These are phyloP conservation scores for Daedalea quercina DNA, from an alignment of 768 basidiomycete species.

Conservation along the genomic window DNA sequence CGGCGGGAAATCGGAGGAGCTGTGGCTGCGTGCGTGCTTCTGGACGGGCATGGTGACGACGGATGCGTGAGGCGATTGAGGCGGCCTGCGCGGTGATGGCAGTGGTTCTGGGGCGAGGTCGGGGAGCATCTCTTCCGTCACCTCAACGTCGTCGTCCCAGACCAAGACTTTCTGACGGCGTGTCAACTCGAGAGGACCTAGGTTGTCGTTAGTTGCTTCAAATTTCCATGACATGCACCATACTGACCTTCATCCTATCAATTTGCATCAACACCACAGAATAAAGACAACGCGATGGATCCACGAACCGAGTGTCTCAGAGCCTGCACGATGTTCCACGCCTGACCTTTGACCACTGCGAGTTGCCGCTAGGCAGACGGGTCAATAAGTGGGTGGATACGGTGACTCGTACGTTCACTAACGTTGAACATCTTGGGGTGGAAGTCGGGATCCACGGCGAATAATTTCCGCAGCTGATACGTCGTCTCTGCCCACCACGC, in stretches of 20 bases:
- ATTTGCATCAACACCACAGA: not conserved
- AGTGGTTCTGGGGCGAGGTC: slow-evolving; percentile 27
- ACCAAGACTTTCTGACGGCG: slow-evolving; percentile 76
- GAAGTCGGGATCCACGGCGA: slow-evolving; percentile 79
- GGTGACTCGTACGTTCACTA: slow-evolving; percentile 17
- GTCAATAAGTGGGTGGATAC: not conserved
- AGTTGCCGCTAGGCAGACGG: slow-evolving; percentile 56
- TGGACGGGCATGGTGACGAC: slow-evolving; percentile 59
- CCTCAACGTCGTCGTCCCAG: slow-evolving; percentile 81
- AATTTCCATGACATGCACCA: not conserved
- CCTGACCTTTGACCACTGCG: slow-evolving; percentile 91
- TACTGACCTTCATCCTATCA: slow-evolving; percentile 67
- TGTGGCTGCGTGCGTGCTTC: slow-evolving; percentile 50
- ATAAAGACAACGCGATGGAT: not conserved
- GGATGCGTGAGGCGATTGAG: slow-evolving; percentile 51
- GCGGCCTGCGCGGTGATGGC: slow-evolving; percentile 19
- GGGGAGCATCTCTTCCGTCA: slow-evolving; percentile 46
- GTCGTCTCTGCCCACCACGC: slow-evolving; percentile 90
- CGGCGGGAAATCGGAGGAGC: slow-evolving; percentile 66
- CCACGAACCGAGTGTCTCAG: slow-evolving; percentile 61
- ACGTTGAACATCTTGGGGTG: slow-evolving; percentile 88
- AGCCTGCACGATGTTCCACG: slow-evolving; percentile 85
- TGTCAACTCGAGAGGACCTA: slow-evolving; percentile 87
- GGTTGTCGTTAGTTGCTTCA: slow-evolving; percentile 7
- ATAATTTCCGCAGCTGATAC: slow-evolving; percentile 66